Conservation (phyloP, 352 stramenopile species). For the Blastocystis sp. region DNA sequence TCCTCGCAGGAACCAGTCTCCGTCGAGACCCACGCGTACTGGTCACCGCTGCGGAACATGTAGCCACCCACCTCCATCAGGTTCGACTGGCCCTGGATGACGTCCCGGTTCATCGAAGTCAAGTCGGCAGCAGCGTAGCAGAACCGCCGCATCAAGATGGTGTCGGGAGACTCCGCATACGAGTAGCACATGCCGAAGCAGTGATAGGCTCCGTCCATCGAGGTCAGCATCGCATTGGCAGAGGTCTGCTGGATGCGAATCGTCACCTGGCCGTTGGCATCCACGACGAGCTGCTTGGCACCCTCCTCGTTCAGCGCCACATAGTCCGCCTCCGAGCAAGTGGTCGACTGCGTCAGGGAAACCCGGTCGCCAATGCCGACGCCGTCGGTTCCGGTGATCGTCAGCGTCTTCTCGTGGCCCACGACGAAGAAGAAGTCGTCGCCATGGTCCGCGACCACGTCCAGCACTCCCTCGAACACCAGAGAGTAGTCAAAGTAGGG, state of each 20-base stretch:
- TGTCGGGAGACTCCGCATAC: neutral
- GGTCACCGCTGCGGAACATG: conserved; percentile 25
- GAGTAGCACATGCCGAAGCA: conserved; percentile 54
- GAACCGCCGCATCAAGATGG: neutral
- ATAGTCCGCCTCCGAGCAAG: neutral
- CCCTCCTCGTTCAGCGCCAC: conserved; percentile 14
- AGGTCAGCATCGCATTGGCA: neutral
- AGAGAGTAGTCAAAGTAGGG: conserved; percentile 1
- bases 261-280: neutral
- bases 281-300: neutral
- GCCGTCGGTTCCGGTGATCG: neutral
- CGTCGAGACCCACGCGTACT: neutral
- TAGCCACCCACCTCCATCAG: neutral
- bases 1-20: neutral
- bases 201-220: neutral
- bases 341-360: neutral
- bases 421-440: conserved; percentile 34
- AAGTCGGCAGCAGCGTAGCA: neutral
- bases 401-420: conserved; percentile 10
- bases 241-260: conserved; percentile 17
- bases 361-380: neutral
- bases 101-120: neutral
- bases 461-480: conserved; percentile 29
- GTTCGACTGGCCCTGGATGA: neutral
- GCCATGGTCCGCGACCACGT: neutral